These are phyloP conservation scores for Sugiyamaella xylanicola DNA, from an alignment of 1,139 yeast species.

Conservation along the genomic window DNA sequence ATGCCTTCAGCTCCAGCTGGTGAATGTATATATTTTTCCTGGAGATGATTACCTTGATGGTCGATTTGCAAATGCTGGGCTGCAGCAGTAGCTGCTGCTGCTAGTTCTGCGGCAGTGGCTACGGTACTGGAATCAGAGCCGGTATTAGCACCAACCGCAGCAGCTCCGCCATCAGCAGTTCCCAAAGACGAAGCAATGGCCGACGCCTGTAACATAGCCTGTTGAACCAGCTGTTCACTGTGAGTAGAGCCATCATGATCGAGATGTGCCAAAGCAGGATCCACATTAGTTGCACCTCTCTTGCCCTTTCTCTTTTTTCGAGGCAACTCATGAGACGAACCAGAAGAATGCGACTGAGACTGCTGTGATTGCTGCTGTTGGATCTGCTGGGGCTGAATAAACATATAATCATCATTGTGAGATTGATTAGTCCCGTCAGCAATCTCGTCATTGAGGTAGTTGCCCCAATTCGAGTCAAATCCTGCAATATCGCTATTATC, in stretches of 20 bases:
- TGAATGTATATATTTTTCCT: background rate
- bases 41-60: background rate
- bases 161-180: slow-evolving; percentile 3
- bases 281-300: slow-evolving; percentile 23
- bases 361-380: slow-evolving; percentile 17
- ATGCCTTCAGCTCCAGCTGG: slow-evolving; percentile 8
- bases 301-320: slow-evolving; percentile 9
- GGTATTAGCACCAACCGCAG: background rate
- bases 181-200: slow-evolving; percentile 31
- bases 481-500: slow-evolving; percentile 18
- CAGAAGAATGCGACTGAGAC: background rate
- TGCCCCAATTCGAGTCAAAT: slow-evolving; percentile 30
- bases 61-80: slow-evolving; percentile 7
- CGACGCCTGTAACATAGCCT: slow-evolving; percentile 37
- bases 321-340: slow-evolving; percentile 2
- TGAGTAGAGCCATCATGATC: slow-evolving; percentile 21
- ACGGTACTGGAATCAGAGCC: slow-evolving; percentile 5
- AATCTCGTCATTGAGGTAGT: slow-evolving; percentile 30
- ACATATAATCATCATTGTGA: slow-evolving; percentile 20
- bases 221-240: slow-evolving; percentile 29
- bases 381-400: slow-evolving; percentile 19
- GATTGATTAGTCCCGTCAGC: slow-evolving; percentile 20
- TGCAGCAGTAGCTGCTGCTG: slow-evolving; percentile 15
- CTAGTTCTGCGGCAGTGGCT: slow-evolving; percentile 12
- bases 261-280: slow-evolving; percentile 28